phyloP scores from a whole-genome alignment of 2,329 filamentous ascomycete genomes.

The Graphilbum ipis-grandicollis region DNA sequence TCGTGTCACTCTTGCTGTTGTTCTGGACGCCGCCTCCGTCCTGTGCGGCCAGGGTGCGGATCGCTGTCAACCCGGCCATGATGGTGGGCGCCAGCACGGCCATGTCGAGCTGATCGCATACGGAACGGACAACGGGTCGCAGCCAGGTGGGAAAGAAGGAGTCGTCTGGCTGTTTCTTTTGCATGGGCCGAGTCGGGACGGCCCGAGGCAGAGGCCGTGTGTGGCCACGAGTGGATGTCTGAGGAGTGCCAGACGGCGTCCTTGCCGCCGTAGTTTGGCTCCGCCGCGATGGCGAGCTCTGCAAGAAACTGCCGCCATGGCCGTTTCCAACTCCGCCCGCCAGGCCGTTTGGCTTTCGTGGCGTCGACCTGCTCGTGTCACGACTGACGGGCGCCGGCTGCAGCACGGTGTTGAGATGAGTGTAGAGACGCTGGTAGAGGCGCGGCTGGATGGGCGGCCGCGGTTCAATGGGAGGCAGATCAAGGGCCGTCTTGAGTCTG shows the following conservation, averaged over 20 bases:
- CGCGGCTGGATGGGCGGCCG: constrained; percentile 63
- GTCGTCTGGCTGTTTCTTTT: background rate
- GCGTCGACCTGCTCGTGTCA: no score
- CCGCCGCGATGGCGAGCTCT: no score
- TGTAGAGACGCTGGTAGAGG: constrained; percentile 71
- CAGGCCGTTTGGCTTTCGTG: no score
- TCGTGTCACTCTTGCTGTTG: no score
- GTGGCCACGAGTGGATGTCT: no score
- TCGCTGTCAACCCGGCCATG: constrained; percentile 52
- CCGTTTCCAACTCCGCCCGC: no score
- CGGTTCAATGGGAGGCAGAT: constrained; percentile 60
- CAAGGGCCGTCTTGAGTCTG: constrained; percentile 58
- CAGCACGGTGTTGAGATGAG: constrained; percentile 60
- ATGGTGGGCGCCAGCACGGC: constrained; percentile 52
- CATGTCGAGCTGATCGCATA: constrained; percentile 46
- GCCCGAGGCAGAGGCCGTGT: no score
- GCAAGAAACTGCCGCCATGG: no score
- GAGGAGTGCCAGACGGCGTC: no score
- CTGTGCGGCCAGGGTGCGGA: constrained; percentile 12
- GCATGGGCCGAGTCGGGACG: background rate
- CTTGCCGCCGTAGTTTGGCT: background rate
- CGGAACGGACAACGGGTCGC: constrained; percentile 46
- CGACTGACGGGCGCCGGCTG: constrained; percentile 13
- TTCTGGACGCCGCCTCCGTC: background rate
- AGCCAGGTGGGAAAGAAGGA: constrained; percentile 43